These are phyloP conservation scores for Cladobotryum protrusum DNA, from an alignment of 2,329 filamentous ascomycete genomes.

Conservation along the genomic window DNA sequence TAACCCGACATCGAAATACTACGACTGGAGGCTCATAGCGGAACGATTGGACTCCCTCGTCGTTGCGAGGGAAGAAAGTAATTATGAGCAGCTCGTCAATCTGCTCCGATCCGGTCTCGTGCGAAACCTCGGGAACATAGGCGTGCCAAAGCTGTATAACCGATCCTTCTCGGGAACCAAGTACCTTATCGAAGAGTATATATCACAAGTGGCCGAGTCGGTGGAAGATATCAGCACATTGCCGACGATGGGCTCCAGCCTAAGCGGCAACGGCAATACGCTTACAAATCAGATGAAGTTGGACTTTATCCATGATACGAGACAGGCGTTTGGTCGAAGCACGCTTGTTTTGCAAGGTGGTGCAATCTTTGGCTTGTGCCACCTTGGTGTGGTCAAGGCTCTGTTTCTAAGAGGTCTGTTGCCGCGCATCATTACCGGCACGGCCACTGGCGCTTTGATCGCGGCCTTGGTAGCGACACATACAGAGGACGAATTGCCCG, in stretches of 20 bases:
- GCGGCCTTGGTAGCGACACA: slow-evolving; percentile 83
- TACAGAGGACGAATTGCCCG: slow-evolving; percentile 75
- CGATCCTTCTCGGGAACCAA: slow-evolving; percentile 85
- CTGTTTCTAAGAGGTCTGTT: slow-evolving; percentile 73
- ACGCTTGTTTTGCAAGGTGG: slow-evolving; percentile 84
- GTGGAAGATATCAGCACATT: slow-evolving; percentile 68
- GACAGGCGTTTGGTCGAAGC: slow-evolving; percentile 81
- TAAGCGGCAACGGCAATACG: slow-evolving; percentile 30
- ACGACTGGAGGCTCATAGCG: slow-evolving; percentile 80
- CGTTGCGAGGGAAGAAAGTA: slow-evolving; percentile 60
- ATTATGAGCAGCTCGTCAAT: slow-evolving; percentile 70
- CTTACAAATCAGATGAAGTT: slow-evolving; percentile 72
- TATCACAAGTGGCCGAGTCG: slow-evolving; percentile 74
- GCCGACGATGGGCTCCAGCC: slow-evolving; percentile 42
- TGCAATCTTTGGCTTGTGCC: slow-evolving; percentile 84
- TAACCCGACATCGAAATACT: slow-evolving; percentile 71
- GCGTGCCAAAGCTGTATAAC: slow-evolving; percentile 73
- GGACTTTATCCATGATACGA: slow-evolving; percentile 78
- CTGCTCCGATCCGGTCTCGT: slow-evolving; percentile 73
- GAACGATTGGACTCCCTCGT: slow-evolving; percentile 67
- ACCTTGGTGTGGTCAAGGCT: slow-evolving; percentile 85
- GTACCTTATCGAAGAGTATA: slow-evolving; percentile 83
- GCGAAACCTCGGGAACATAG: slow-evolving; percentile 88
- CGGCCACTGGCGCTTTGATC: slow-evolving; percentile 82
- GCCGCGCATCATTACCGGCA: slow-evolving; percentile 86